Evolutionary conservation across 352 stramenopile genomes (phyloP).

Genomic region (Pythium phragmitis): DNA sequence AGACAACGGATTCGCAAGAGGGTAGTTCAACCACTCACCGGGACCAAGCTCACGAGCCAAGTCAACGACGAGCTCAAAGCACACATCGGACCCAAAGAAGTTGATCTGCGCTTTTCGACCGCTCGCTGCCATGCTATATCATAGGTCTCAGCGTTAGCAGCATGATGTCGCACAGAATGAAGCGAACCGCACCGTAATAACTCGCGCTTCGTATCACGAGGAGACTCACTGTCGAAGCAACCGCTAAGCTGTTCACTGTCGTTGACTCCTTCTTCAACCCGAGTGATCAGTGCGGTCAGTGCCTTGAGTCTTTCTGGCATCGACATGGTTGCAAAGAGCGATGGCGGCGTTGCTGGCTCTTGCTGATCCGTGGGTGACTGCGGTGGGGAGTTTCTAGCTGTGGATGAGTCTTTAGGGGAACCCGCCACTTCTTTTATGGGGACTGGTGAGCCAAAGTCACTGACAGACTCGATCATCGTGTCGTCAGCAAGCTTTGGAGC

Average conservation of each 20-base stretch:
- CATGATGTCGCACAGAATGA: not conserved
- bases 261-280: constrained; percentile 57
- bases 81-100: constrained; percentile 75
- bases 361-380: not conserved
- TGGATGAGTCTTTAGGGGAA: not conserved
- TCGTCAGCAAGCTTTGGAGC: not conserved
- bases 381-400: not conserved
- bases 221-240: constrained; percentile 28
- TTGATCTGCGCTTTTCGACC: constrained; percentile 73
- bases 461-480: constrained; percentile 21
- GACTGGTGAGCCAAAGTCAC: constrained; percentile 19
- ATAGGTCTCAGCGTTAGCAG: constrained; percentile 1
- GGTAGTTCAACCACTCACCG: constrained; percentile 26
- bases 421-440: not conserved
- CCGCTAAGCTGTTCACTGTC: constrained; percentile 53
- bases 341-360: not conserved
- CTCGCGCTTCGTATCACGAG: constrained; percentile 68
- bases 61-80: constrained; percentile 72
- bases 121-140: constrained; percentile 56
- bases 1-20: not conserved
- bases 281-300: constrained; percentile 47
- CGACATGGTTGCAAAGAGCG: constrained; percentile 40
- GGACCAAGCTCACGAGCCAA: constrained; percentile 57
- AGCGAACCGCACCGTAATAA: constrained; percentile 39
- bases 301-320: constrained; percentile 57